Evolutionary conservation across 1,284 basidiomycete species (phyloP).

Genomic region (Leccinum holopus): DNA sequence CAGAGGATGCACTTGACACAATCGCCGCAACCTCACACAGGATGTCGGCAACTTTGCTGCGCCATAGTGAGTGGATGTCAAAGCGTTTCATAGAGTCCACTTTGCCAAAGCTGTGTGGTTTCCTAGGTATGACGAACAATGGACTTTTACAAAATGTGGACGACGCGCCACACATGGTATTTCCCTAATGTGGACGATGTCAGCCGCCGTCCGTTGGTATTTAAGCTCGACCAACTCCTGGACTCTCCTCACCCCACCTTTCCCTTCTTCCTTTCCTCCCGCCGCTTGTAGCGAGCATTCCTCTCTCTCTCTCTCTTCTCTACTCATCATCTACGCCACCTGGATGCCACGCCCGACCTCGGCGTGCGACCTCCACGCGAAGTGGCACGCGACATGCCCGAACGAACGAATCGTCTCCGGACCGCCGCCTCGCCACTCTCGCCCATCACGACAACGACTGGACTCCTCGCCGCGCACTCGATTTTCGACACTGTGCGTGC

Average conservation of each 20-base stretch:
- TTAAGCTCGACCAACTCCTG: conserved; percentile 10
- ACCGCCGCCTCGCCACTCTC: not conserved
- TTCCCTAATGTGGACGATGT: conserved; percentile 6
- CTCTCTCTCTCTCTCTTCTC: not conserved
- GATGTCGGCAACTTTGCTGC: not conserved
- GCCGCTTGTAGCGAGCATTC: not conserved
- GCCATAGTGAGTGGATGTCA: conserved; percentile 6
- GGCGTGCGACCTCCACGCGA: not conserved
- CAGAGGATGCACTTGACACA: not conserved
- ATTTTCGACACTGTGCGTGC: not conserved
- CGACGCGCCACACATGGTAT: conserved; percentile 3
- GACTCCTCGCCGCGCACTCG: not conserved
- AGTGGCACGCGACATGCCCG: conserved; percentile 14
- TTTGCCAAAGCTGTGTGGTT: conserved; percentile 1
- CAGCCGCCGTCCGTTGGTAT: conserved; percentile 21
- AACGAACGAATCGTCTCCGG: not conserved
- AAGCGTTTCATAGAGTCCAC: conserved; percentile 3
- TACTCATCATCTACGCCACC: not conserved
- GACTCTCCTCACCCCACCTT: not conserved
- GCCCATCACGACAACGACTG: not conserved
- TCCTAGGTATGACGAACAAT: conserved; percentile 8
- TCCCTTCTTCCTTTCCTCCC: not conserved
- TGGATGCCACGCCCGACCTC: conserved; percentile 10
- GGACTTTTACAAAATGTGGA: not conserved
- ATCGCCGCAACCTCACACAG: not conserved